Evolutionary conservation across 495 filamentous ascomycete species (phyloP).

Genomic region (Venustampulla echinocandica): DNA sequence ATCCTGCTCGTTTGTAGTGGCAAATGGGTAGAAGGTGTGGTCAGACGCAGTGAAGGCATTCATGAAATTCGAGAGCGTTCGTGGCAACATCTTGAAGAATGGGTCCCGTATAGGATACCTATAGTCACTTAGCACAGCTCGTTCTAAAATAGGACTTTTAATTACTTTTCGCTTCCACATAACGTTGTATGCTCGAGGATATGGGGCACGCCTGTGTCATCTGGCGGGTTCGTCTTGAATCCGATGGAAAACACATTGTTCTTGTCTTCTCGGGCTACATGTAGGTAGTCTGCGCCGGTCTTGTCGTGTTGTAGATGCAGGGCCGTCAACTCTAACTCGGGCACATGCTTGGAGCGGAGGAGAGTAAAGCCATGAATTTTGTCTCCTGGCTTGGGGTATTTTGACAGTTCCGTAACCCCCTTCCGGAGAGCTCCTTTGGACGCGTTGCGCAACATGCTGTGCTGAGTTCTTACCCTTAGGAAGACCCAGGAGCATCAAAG

Average conservation of each 20-base stretch:
- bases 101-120: constrained; percentile 95
- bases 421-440: constrained; percentile 46
- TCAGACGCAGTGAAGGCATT: constrained; percentile 95
- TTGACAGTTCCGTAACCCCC: constrained; percentile 61
- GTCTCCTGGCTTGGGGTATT: constrained; percentile 68
- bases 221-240: constrained; percentile 97
- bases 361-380: constrained; percentile 90
- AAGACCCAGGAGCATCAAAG: background rate
- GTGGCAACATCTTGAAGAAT: constrained; percentile 99
- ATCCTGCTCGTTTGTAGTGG: constrained; percentile 93
- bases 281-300: constrained; percentile 90
- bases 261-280: constrained; percentile 86
- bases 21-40: constrained; percentile 97
- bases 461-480: constrained; percentile 1
- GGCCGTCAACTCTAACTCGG: constrained; percentile 87
- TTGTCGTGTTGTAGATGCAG: constrained; percentile 83
- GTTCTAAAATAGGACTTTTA: constrained; percentile 10
- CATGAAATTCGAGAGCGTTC: constrained; percentile 98
- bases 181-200: constrained; percentile 96
- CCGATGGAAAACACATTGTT: constrained; percentile 99
- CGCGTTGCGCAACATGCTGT: constrained; percentile 41
- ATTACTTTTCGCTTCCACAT: constrained; percentile 89
- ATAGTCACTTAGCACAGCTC: constrained; percentile 14
- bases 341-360: constrained; percentile 77
- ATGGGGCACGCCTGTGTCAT: constrained; percentile 93